phyloP scores from a whole-genome alignment of 179 eudicot genomes.

The Amaranthus tricolor region DNA sequence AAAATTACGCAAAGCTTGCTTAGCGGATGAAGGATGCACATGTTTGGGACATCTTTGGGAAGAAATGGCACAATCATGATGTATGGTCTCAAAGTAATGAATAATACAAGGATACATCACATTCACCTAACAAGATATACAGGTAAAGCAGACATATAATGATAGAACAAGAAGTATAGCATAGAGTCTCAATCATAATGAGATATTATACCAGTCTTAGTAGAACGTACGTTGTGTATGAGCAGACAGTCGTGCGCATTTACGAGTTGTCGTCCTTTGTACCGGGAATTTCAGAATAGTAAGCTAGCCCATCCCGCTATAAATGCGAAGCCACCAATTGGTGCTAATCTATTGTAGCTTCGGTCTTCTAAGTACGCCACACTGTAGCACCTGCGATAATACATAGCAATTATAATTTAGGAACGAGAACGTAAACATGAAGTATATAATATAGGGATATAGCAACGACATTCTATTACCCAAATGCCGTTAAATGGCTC shows the following conservation, averaged over 20 bases:
- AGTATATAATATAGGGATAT: not conserved
- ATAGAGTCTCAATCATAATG: not conserved
- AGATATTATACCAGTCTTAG: not conserved
- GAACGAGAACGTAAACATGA: not conserved
- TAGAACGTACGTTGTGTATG: not conserved
- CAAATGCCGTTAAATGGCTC: too few species aligned
- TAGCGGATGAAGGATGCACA: too few species aligned
- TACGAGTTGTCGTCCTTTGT: not conserved
- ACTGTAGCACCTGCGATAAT: constrained; percentile 66
- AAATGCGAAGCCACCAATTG: constrained; percentile 91
- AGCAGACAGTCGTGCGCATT: not conserved
- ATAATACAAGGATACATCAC: not conserved
- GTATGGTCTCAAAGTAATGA: not conserved
- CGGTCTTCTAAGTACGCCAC: constrained; percentile 87
- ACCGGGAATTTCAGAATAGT: constrained; percentile 40
- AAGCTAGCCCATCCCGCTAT: constrained; percentile 89
- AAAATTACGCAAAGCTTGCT: too few species aligned
- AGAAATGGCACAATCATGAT: not conserved
- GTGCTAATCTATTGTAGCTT: constrained; percentile 62
- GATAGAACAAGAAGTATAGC: not conserved
- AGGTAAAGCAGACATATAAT: not conserved
- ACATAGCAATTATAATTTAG: not conserved
- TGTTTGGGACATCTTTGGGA: too few species aligned
- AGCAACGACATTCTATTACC: too few species aligned
- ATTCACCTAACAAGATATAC: not conserved